Evolutionary conservation across 2,329 filamentous ascomycete species (phyloP).

Genomic region (Trichoderma gracile): DNA sequence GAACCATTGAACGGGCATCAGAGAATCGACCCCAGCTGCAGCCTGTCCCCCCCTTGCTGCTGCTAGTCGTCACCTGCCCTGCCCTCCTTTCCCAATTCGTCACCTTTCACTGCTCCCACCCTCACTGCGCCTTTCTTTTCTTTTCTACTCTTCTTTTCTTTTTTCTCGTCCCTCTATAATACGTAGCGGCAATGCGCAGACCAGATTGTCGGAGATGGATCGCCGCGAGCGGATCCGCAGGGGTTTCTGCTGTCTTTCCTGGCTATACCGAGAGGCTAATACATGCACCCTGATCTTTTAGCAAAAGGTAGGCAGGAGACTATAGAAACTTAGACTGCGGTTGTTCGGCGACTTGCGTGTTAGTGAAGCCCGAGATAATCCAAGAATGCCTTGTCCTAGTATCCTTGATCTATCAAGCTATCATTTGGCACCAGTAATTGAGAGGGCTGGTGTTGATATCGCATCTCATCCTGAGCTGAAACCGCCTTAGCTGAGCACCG

Average conservation of each 20-base stretch:
- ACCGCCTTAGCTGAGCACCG: no score
- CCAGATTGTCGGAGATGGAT: slow-evolving; percentile 11
- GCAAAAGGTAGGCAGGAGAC: not conserved
- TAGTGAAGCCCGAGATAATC: slow-evolving; percentile 20
- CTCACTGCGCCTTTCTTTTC: not conserved
- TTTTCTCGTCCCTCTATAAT: not conserved
- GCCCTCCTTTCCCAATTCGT: not conserved
- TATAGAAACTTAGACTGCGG: not conserved
- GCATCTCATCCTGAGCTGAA: no score
- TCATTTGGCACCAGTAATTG: no score
- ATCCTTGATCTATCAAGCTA: no score
- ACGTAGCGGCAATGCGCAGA: not conserved
- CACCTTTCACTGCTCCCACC: not conserved
- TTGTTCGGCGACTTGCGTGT: slow-evolving; percentile 13
- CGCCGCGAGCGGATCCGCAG: slow-evolving; percentile 11
- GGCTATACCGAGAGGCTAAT: not conserved
- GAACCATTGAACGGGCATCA: no score
- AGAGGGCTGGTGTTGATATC: not conserved
- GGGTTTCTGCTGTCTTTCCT: not conserved
- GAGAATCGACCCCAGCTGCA: no score
- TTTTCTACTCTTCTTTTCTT: no score
- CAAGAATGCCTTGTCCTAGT: slow-evolving; percentile 1
- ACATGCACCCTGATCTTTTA: not conserved
- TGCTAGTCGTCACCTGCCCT: not conserved
- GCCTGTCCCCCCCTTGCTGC: not conserved